phyloP scores from a whole-genome alignment of 148 eudicot genomes.

The Vaccinium myrtillus region DNA sequence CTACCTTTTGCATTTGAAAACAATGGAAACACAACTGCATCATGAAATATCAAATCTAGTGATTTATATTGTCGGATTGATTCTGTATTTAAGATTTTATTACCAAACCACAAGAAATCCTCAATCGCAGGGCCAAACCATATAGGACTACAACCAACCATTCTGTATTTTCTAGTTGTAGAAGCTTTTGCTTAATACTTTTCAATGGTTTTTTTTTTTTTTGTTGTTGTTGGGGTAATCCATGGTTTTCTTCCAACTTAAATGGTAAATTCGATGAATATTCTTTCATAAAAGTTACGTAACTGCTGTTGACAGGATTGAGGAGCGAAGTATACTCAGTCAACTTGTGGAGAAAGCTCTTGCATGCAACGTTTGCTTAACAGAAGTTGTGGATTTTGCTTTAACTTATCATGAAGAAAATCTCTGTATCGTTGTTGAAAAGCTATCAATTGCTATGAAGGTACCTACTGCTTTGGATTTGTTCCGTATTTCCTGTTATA shows the following conservation, averaged over 20 bases:
- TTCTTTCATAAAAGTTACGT: neutral
- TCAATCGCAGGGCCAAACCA: too few relatives aligned
- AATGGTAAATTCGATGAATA: neutral
- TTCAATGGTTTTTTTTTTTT: neutral
- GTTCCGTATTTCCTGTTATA: neutral
- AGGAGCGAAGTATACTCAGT: slow-evolving; percentile 59
- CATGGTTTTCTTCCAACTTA: neutral
- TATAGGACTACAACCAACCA: too few relatives aligned
- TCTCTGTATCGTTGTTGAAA: slow-evolving; percentile 41
- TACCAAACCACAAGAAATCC: too few relatives aligned
- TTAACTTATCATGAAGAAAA: slow-evolving; percentile 58
- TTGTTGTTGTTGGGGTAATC: neutral
- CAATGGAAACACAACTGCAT: neutral
- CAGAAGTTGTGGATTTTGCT: slow-evolving; percentile 54
- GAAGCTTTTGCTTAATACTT: neutral
- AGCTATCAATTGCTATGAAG: slow-evolving; percentile 72
- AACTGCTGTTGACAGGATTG: slow-evolving; percentile 51
- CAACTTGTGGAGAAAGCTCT: slow-evolving; percentile 71
- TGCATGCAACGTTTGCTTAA: slow-evolving; percentile 61
- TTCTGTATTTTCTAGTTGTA: neutral
- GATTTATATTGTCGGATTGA: neutral
- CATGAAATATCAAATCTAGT: neutral
- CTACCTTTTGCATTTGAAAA: slow-evolving; percentile 8
- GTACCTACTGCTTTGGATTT: slow-evolving; percentile 29
- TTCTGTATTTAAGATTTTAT: neutral